Conservation (phyloP, 345 rosid genomes). For the Lumnitzera littorea region DNA sequence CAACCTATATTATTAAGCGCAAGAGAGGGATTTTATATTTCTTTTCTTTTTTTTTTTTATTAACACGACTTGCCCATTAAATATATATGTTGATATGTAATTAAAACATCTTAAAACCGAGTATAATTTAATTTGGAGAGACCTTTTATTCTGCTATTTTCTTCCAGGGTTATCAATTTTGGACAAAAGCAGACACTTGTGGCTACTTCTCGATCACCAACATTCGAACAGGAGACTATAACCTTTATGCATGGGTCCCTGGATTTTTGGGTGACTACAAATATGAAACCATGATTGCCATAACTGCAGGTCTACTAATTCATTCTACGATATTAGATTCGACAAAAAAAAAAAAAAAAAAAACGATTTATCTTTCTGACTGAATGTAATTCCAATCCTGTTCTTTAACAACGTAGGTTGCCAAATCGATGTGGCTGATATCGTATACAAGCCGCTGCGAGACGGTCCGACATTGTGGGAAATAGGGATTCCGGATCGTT, state of each 20-base stretch:
- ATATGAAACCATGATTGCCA: constrained; percentile 23
- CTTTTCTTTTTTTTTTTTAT: no score
- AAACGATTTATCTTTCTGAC: not conserved
- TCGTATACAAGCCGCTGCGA: constrained; percentile 58
- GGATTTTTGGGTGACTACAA: constrained; percentile 71
- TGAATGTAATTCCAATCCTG: not conserved
- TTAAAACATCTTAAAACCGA: no score
- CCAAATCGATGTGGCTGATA: constrained; percentile 40
- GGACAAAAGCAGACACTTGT: constrained; percentile 50
- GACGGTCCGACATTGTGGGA: constrained; percentile 91
- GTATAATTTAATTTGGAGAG: no score
- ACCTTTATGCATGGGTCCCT: constrained; percentile 63
- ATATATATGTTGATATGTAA: no score
- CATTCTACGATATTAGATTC: not conserved
- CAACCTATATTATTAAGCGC: no score
- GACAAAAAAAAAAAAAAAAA: not conserved
- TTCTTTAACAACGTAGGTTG: constrained; percentile 26
- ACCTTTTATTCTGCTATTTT: not conserved
- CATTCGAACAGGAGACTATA: constrained; percentile 47
- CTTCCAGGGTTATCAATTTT: constrained; percentile 68
- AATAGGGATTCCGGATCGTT: constrained; percentile 71
- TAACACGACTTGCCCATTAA: no score
- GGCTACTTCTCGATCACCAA: constrained; percentile 51
- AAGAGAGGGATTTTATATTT: no score
- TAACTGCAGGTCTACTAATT: constrained; percentile 42